Evolutionary conservation across 345 rosid genomes (phyloP).

Genomic region (Diplotaxis tenuifolia): DNA sequence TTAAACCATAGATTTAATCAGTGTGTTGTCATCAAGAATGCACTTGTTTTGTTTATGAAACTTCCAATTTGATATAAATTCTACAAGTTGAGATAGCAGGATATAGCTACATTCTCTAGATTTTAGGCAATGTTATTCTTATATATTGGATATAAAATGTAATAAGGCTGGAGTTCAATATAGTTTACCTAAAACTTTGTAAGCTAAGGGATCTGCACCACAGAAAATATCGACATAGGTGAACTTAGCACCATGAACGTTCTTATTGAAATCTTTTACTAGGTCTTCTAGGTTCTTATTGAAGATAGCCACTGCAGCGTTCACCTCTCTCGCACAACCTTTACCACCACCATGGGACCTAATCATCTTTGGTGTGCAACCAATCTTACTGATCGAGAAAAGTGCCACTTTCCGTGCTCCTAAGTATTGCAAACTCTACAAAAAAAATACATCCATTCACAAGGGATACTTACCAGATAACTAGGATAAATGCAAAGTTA

Average conservation of each 20-base stretch:
- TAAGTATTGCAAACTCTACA: slow-evolving; percentile 27
- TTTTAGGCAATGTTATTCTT: not conserved
- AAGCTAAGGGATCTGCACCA: not conserved
- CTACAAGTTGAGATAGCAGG: not conserved
- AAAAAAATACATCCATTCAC: not conserved
- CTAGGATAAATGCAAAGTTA: not conserved
- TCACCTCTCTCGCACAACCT: slow-evolving; percentile 25
- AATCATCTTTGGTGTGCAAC: slow-evolving; percentile 32
- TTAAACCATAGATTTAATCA: not conserved
- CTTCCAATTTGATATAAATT: not conserved
- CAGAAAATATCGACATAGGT: slow-evolving; percentile 27
- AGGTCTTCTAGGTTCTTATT: slow-evolving; percentile 26
- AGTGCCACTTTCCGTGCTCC: slow-evolving; percentile 45
- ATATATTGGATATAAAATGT: not conserved
- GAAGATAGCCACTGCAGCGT: slow-evolving; percentile 32
- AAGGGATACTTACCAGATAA: not conserved
- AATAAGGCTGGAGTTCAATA: not conserved
- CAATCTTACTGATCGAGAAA: slow-evolving; percentile 27
- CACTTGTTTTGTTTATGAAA: not conserved
- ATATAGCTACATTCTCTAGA: not conserved
- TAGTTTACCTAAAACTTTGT: slow-evolving; percentile 3
- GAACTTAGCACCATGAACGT: slow-evolving; percentile 26
- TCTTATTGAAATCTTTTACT: slow-evolving; percentile 26
- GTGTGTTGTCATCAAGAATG: not conserved
- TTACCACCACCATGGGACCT: not conserved